Percentiles rank a stretch among this genome's conserved stretches.
phyloP scores from a whole-genome alignment of 2,329 filamentous ascomycete genomes.

The Pestalotiopsis sp. region DNA sequence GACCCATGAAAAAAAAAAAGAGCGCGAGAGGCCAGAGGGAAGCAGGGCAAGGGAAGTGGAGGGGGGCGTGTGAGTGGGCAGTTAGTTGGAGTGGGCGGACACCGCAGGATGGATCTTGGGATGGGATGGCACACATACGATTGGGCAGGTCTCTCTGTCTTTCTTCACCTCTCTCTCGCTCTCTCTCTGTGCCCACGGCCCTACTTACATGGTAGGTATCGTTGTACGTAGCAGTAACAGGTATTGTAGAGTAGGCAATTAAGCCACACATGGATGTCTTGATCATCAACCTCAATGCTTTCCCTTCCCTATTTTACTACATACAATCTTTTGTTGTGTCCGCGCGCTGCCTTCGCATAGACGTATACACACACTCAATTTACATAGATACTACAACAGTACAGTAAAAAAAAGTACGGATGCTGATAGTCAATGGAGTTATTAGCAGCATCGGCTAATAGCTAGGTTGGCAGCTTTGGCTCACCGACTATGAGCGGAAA shows the following conservation, averaged over 20 bases:
- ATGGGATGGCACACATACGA: background rate
- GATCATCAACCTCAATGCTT: background rate
- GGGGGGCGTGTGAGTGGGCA: background rate
- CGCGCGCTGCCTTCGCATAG: background rate
- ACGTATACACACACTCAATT: no score
- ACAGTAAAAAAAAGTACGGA: no score
- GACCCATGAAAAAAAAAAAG: background rate
- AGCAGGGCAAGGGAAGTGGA: conserved; percentile 6
- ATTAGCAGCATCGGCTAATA: no score
- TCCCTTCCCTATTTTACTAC: background rate
- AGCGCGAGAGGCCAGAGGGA: background rate
- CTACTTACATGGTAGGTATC: background rate
- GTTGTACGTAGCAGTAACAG: background rate
- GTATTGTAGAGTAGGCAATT: background rate
- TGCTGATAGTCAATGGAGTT: no score
- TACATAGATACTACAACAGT: no score
- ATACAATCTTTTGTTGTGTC: background rate
- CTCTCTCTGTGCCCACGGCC: background rate
- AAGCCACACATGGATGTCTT: background rate
- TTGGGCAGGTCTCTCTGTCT: conserved; percentile 4
- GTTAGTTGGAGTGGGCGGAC: background rate
- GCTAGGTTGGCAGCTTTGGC: no score
- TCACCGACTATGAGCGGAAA: no score
- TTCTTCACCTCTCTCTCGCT: background rate
- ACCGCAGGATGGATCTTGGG: background rate